These are phyloP conservation scores for Cardiospermum halicacabum DNA, from an alignment of 345 rosid genomes.

Conservation along the genomic window DNA sequence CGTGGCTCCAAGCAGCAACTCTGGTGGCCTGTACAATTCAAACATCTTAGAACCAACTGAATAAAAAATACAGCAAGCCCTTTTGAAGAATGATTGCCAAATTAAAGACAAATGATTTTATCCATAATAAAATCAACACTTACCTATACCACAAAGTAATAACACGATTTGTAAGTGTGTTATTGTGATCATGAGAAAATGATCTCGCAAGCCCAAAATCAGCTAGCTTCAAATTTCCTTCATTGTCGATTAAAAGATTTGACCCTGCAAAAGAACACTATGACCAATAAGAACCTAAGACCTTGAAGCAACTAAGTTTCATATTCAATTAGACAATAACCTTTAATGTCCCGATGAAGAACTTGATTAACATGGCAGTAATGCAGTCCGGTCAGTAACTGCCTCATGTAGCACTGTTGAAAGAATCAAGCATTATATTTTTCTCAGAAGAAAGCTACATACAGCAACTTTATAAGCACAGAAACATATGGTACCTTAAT, in stretches of 20 bases:
- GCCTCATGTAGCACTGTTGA: constrained; percentile 89
- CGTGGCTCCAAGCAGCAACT: constrained; percentile 93
- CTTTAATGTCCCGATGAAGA: constrained; percentile 98
- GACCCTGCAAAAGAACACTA: constrained; percentile 54
- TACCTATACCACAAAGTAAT: constrained; percentile 99
- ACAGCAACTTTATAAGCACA: neutral
- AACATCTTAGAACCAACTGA: neutral
- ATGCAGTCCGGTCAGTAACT: constrained; percentile 92
- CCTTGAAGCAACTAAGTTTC: neutral
- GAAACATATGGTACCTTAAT: constrained; percentile 57
- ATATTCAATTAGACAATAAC: constrained; percentile 26
- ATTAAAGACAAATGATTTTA: neutral
- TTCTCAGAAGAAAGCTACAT: neutral
- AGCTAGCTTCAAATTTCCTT: constrained; percentile 92
- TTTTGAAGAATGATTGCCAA: neutral
- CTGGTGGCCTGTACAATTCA: constrained; percentile 71
- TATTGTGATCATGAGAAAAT: constrained; percentile 68
- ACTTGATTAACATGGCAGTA: constrained; percentile 96
- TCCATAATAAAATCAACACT: neutral
- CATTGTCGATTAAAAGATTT: constrained; percentile 89
- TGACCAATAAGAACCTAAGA: neutral
- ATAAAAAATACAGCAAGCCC: neutral
- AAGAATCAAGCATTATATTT: neutral
- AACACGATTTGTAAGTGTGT: constrained; percentile 86
- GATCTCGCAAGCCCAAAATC: constrained; percentile 97